A percentile compares a stretch with the other conserved stretches of the same genome.
Evolutionary conservation across 192 early-diverging fungal genomes (phyloP).

Genomic region (Dimargaris xerosporica): DNA sequence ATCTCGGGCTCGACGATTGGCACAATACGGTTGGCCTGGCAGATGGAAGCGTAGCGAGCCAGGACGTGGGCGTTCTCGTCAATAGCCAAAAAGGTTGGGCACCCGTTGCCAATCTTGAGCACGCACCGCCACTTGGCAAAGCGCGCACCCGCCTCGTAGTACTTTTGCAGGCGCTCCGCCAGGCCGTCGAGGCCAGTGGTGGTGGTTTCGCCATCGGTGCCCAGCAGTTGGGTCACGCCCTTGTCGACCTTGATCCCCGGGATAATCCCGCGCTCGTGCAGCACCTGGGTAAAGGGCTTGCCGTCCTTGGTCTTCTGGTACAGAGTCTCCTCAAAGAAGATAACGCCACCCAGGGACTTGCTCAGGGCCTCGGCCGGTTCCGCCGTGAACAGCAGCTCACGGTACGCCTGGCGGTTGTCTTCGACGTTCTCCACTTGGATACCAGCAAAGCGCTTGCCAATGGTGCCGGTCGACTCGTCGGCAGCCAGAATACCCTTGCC

Average conservation of each 20-base stretch:
- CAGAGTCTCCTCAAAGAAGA: slow-evolving; percentile 30
- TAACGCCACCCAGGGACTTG: slow-evolving; percentile 26
- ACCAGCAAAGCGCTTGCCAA: slow-evolving; percentile 25
- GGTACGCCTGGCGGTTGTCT: slow-evolving; percentile 29
- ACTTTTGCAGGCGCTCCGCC: slow-evolving; percentile 22
- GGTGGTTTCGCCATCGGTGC: slow-evolving; percentile 27
- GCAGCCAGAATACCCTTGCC: slow-evolving; percentile 33
- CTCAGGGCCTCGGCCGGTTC: slow-evolving; percentile 12
- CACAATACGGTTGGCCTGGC: slow-evolving; percentile 25
- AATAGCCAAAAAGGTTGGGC: slow-evolving; percentile 20
- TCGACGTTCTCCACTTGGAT: slow-evolving; percentile 29
- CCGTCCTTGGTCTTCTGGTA: slow-evolving; percentile 24
- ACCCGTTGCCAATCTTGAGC: slow-evolving; percentile 21
- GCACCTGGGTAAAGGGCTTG: slow-evolving; percentile 22
- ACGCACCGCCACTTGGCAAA: slow-evolving; percentile 32
- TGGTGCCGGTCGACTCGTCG: slow-evolving; percentile 32
- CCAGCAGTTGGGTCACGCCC: slow-evolving; percentile 24
- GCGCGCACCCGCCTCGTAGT: slow-evolving; percentile 26
- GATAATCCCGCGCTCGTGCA: slow-evolving; percentile 22
- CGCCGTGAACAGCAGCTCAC: slow-evolving; percentile 26
- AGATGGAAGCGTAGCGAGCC: slow-evolving; percentile 28
- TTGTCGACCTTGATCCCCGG: slow-evolving; percentile 31
- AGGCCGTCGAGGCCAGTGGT: slow-evolving; percentile 28
- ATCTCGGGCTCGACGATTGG: slow-evolving; percentile 33
- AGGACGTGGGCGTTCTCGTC: slow-evolving; percentile 28